Conservation (phyloP, 257 asterid species). For the Solanum pennellii region DNA sequence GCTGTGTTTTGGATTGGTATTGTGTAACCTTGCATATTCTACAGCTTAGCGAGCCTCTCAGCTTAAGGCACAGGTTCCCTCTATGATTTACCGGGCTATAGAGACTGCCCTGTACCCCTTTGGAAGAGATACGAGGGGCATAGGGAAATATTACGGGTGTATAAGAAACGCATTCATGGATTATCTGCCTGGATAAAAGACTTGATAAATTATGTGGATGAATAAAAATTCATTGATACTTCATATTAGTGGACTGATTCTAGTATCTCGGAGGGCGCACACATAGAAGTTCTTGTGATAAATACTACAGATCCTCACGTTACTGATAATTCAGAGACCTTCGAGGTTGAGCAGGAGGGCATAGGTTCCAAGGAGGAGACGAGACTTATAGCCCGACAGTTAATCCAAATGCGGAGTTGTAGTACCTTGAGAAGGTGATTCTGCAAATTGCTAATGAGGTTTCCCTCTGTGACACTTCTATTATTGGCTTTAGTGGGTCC, state of each 20-base stretch:
- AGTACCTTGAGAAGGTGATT: neutral
- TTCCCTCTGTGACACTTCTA: neutral
- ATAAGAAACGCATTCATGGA: neutral
- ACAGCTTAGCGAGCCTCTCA: neutral
- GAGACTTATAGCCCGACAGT: neutral
- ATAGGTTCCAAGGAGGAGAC: neutral
- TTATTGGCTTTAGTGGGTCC: neutral
- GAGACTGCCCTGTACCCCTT: neutral
- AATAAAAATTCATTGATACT: neutral
- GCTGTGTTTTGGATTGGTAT: neutral
- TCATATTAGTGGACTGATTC: neutral
- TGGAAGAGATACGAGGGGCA: neutral
- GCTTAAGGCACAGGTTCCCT: neutral
- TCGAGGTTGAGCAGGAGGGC: neutral
- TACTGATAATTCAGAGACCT: neutral
- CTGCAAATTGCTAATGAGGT: neutral
- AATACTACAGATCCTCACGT: neutral
- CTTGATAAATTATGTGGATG: too few species aligned
- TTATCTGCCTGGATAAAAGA: too few species aligned
- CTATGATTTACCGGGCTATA: neutral
- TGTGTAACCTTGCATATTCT: neutral
- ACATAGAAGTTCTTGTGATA: neutral
- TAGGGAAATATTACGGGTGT: neutral
- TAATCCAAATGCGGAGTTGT: too few species aligned
- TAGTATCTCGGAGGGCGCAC: neutral